These are phyloP conservation scores for Yarrowia sp. DNA, from an alignment of 805 yeast species.

Conservation along the genomic window DNA sequence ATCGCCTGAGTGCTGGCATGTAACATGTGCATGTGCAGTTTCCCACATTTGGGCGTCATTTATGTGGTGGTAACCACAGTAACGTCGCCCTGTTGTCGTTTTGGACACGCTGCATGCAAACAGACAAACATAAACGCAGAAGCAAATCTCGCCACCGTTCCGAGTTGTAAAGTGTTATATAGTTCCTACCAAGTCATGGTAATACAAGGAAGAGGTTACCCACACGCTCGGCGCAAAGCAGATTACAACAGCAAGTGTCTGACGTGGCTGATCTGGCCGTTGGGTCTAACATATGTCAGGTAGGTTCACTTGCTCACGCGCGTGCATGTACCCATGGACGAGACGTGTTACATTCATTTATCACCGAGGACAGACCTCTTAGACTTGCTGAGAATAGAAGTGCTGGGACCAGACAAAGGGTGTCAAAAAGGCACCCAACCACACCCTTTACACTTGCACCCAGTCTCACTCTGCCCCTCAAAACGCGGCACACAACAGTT, in stretches of 20 bases:
- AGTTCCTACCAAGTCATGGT: not conserved
- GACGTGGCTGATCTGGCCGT: conserved; percentile 5
- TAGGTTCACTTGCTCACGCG: conserved; percentile 19
- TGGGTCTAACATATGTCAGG: not conserved
- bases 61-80: not conserved
- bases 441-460: not conserved
- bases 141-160: conserved; percentile 2
- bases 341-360: not conserved
- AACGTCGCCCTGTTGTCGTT: not conserved
- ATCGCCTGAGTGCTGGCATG: conserved; percentile 19
- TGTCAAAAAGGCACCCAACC: not conserved
- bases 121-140: not conserved
- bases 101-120: not conserved
- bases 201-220: too few relatives aligned
- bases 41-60: not conserved
- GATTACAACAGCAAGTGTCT: not conserved
- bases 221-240: not conserved
- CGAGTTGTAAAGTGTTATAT: not conserved
- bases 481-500: not conserved
- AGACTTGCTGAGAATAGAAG: not conserved
- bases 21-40: not conserved
- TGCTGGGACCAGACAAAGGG: too few relatives aligned
- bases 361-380: not conserved
- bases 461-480: not conserved
- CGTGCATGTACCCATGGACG: not conserved